A percentile compares a stretch with the other conserved stretches of the same genome.
Conservation (phyloP, 2,329 filamentous ascomycete species). For the Trematosphaeria pertusa region DNA sequence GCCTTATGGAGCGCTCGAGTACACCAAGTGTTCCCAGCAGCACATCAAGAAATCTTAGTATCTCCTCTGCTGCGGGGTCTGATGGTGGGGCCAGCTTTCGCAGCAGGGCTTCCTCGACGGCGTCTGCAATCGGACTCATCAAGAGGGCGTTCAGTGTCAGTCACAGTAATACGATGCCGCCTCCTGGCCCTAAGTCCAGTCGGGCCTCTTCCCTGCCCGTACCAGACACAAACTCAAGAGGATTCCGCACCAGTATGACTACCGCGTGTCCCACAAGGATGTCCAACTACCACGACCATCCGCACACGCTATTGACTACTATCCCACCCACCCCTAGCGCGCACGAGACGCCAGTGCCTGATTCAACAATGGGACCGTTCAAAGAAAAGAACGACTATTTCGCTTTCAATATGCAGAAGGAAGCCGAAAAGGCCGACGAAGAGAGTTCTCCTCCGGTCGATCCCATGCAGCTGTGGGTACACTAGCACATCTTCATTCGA, state of each 20-base stretch:
- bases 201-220: constrained; percentile 33
- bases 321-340: constrained; percentile 52
- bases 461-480: constrained; percentile 37
- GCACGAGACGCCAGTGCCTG: constrained; percentile 26
- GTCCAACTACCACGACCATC: constrained; percentile 38
- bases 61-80: constrained; percentile 33
- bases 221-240: constrained; percentile 41
- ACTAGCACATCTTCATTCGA: background rate
- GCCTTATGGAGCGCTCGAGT: constrained; percentile 46
- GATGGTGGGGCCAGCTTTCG: constrained; percentile 19
- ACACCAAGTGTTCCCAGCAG: constrained; percentile 1
- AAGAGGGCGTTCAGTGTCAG: constrained; percentile 39
- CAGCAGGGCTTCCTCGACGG: constrained; percentile 32
- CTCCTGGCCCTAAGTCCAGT: constrained; percentile 15
- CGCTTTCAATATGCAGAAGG: constrained; percentile 32
- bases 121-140: constrained; percentile 36
- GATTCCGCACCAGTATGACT: constrained; percentile 37
- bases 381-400: constrained; percentile 42
- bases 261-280: constrained; percentile 50
- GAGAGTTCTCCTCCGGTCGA: constrained; percentile 19
- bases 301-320: constrained; percentile 42
- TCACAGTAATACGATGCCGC: constrained; percentile 21
- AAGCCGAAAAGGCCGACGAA: constrained; percentile 17
- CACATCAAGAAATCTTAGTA: constrained; percentile 35
- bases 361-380: constrained; percentile 46